phyloP scores from a whole-genome alignment of 305 asterid genomes.

The Fraxinus sp. region DNA sequence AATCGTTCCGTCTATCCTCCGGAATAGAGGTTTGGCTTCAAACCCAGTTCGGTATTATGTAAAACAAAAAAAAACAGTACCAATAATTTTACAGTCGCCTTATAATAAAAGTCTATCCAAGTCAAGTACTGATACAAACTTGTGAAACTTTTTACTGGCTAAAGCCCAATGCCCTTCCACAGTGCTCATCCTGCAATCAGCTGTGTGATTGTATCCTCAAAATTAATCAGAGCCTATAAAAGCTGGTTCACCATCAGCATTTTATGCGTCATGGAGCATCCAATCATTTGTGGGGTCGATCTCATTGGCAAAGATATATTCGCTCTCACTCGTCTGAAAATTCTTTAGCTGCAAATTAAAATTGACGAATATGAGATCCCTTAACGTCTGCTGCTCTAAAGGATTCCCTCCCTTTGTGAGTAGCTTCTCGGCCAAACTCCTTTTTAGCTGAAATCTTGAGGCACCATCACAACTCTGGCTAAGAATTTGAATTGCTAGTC shows the following conservation, averaged over 20 bases:
- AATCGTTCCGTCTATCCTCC: not conserved
- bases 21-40: not conserved
- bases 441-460: constrained; percentile 42
- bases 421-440: constrained; percentile 43
- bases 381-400: constrained; percentile 33
- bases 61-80: not conserved
- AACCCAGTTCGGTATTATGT: not conserved
- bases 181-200: not conserved
- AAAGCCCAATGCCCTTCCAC: not conserved
- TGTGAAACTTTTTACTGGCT: not conserved
- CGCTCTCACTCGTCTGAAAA: constrained; percentile 16
- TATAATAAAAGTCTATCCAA: not conserved
- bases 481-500: constrained; percentile 48
- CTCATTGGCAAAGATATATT: constrained; percentile 15
- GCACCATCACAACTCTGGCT: constrained; percentile 66
- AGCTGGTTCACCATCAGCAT: not conserved
- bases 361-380: constrained; percentile 38
- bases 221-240: constrained; percentile 18
- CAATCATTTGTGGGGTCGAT: constrained; percentile 30
- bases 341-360: constrained; percentile 55
- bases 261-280: constrained; percentile 19
- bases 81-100: not conserved
- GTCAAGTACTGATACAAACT: not conserved
- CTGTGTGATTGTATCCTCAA: not conserved
- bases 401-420: constrained; percentile 23